Percentiles rank a stretch among this genome's conserved stretches.
phyloP scores from a whole-genome alignment of 164 flowering plant genomes.

The Nymphaea colorata region DNA sequence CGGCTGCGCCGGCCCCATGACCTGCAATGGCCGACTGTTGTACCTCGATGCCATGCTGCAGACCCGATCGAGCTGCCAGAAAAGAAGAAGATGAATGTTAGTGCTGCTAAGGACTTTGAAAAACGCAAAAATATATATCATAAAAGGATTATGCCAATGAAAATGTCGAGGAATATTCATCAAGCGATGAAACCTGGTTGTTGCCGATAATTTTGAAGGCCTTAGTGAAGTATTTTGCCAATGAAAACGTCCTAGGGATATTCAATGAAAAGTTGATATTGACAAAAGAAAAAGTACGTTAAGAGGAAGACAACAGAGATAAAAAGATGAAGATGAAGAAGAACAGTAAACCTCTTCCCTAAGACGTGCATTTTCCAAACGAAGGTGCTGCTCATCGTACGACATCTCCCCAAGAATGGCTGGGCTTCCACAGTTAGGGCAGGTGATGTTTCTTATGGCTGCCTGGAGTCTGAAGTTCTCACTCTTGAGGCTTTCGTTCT shows the following conservation, averaged over 20 bases:
- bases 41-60: conserved; percentile 44
- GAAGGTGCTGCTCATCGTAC: conserved; percentile 73
- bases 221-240: no score
- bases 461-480: conserved; percentile 72
- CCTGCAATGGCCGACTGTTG: conserved; percentile 21
- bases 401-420: conserved; percentile 57
- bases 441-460: conserved; percentile 44
- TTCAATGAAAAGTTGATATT: no score
- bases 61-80: conserved; percentile 60
- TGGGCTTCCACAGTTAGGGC: conserved; percentile 82
- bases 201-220: no score
- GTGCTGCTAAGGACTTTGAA: not conserved
- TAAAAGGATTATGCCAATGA: no score
- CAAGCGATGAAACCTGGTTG: no score
- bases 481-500: conserved; percentile 62
- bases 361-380: conserved; percentile 79
- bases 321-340: not conserved
- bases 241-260: no score
- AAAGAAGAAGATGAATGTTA: not conserved
- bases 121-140: no score
- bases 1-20: conserved; percentile 4
- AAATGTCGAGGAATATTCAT: no score
- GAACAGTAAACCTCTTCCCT: conserved; percentile 62
- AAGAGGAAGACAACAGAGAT: not conserved
- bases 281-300: not conserved